Conservation (phyloP, 495 filamentous ascomycete species). For the Trichoderma parareesei region DNA sequence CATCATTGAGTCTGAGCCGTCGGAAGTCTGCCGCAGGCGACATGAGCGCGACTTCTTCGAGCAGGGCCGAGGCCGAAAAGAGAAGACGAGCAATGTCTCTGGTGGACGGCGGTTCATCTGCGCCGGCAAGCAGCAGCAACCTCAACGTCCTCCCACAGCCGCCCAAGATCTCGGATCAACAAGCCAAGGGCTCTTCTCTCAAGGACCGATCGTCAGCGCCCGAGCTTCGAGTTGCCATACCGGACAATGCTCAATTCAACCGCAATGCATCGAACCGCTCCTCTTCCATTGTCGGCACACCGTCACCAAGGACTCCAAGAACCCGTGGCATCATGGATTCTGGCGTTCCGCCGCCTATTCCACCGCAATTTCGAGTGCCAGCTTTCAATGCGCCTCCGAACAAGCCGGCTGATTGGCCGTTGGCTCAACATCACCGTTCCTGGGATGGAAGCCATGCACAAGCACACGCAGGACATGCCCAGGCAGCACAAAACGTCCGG, state of each 20-base stretch:
- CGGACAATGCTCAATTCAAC: not conserved
- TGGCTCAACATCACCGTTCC: not conserved
- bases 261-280: not conserved
- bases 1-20: not conserved
- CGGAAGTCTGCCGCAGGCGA: not conserved
- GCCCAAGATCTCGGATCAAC: not conserved
- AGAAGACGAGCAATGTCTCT: not conserved
- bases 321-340: not conserved
- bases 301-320: not conserved
- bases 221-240: slow-evolving; percentile 1
- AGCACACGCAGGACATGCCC: not conserved
- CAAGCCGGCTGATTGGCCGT: not conserved
- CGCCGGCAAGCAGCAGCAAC: not conserved
- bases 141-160: not conserved
- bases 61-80: not conserved
- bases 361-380: not conserved
- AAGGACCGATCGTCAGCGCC: not conserved
- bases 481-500: not conserved
- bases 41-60: not conserved
- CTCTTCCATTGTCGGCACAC: not conserved
- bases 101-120: not conserved
- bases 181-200: not conserved
- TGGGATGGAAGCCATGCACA: not conserved
- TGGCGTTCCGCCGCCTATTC: not conserved
- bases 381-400: not conserved